Evolutionary conservation across 495 filamentous ascomycete species (phyloP).

Genomic region (Lophiostoma macrostomum): DNA sequence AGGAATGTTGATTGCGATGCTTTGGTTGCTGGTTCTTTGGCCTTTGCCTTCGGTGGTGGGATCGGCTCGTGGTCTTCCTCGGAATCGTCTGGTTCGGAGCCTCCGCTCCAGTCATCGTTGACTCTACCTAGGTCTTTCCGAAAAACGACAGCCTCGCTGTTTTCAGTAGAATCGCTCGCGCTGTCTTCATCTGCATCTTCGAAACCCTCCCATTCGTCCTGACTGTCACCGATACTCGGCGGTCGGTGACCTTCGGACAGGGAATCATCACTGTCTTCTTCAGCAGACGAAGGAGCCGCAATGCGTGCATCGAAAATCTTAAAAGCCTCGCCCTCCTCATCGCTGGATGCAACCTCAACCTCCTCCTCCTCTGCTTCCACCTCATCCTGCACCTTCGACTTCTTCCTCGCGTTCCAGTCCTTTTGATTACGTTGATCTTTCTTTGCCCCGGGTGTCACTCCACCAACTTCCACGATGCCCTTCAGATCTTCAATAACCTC

Average conservation of each 20-base stretch:
- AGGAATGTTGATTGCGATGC: conserved; percentile 63
- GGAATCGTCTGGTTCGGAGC: not conserved
- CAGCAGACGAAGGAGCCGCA: conserved; percentile 49
- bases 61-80: not conserved
- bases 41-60: not conserved
- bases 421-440: not conserved
- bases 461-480: conserved; percentile 56
- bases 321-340: conserved; percentile 41
- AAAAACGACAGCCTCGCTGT: no score
- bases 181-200: no score
- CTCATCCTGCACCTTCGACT: not conserved
- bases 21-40: not conserved
- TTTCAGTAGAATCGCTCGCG: no score
- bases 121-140: conserved; percentile 34
- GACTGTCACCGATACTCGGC: conserved; percentile 21
- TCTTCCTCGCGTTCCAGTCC: not conserved
- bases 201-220: conserved; percentile 46
- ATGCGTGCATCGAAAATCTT: conserved; percentile 54
- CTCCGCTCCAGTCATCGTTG: conserved; percentile 21
- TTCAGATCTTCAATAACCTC: conserved; percentile 62
- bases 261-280: conserved; percentile 48
- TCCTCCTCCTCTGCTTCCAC: conserved; percentile 1
- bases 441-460: conserved; percentile 38
- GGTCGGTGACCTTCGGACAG: conserved; percentile 39
- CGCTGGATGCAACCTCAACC: conserved; percentile 1